phyloP scores from a whole-genome alignment of 169 alveolate species.

The Perkinsus marinus region DNA sequence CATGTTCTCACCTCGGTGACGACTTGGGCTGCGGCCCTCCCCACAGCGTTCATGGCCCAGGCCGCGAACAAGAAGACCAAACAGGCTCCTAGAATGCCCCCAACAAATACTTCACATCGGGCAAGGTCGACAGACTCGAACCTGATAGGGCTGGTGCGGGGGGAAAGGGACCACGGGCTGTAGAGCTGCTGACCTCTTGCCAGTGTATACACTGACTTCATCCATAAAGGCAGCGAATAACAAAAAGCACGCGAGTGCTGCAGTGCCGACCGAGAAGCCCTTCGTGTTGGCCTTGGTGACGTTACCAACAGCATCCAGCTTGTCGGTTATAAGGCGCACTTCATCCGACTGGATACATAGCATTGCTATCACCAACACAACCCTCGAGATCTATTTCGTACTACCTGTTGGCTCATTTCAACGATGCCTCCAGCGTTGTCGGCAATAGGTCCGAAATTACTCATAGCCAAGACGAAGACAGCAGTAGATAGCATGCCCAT shows the following conservation, averaged over 20 bases:
- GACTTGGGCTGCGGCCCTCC: slow-evolving; percentile 61
- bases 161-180: not conserved
- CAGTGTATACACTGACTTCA: slow-evolving; percentile 26
- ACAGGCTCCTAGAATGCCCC: slow-evolving; percentile 61
- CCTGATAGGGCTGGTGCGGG: not conserved
- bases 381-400: not conserved
- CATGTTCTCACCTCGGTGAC: slow-evolving; percentile 33
- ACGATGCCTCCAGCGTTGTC: slow-evolving; percentile 75
- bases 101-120: slow-evolving; percentile 51
- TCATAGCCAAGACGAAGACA: slow-evolving; percentile 46
- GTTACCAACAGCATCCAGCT: slow-evolving; percentile 71
- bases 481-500: slow-evolving; percentile 68
- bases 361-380: not conserved
- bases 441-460: slow-evolving; percentile 68
- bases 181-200: not conserved
- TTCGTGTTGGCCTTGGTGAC: slow-evolving; percentile 69
- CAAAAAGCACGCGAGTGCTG: slow-evolving; percentile 64
- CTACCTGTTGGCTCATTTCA: slow-evolving; percentile 47
- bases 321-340: slow-evolving; percentile 60
- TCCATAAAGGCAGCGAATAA: slow-evolving; percentile 64
- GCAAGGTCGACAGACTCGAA: slow-evolving; percentile 32
- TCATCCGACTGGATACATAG: slow-evolving; percentile 34
- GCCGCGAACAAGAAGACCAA: slow-evolving; percentile 62
- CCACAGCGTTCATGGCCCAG: slow-evolving; percentile 59
- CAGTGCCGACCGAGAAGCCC: slow-evolving; percentile 71